Evolutionary conservation across 1,139 yeast genomes (phyloP).

Genomic region (Scheffersomyces insectosa): DNA sequence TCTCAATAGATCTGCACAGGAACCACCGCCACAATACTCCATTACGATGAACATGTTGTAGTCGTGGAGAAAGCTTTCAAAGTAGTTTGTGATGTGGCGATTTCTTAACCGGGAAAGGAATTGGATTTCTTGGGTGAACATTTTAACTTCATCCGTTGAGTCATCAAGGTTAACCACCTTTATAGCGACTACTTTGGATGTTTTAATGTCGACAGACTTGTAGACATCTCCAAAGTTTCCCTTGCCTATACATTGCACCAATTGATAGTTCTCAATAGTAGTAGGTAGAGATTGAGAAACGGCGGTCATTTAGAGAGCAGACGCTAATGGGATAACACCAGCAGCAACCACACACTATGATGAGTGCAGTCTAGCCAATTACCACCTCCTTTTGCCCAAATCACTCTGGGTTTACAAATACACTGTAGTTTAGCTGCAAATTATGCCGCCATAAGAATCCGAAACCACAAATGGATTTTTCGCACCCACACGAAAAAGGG

Average conservation of each 20-base stretch:
- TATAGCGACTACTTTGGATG: slow-evolving; percentile 61
- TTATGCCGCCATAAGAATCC: too few species aligned
- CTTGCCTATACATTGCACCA: slow-evolving; percentile 67
- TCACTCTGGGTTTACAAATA: too few species aligned
- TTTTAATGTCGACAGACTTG: slow-evolving; percentile 47
- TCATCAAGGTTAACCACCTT: slow-evolving; percentile 78
- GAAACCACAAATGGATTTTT: too few species aligned
- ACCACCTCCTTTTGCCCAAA: too few species aligned
- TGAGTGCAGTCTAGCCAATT: too few species aligned
- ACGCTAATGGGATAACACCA: neutral
- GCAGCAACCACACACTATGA: neutral
- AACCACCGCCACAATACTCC: slow-evolving; percentile 94
- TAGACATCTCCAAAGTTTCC: slow-evolving; percentile 91
- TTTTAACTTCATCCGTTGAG: slow-evolving; percentile 68
- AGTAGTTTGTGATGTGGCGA: slow-evolving; percentile 65
- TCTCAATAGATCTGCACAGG: slow-evolving; percentile 66
- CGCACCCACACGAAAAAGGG: too few species aligned
- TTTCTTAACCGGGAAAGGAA: slow-evolving; percentile 66
- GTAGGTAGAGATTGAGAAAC: neutral
- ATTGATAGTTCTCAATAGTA: slow-evolving; percentile 32
- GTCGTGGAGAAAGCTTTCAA: slow-evolving; percentile 61
- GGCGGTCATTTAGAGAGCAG: neutral
- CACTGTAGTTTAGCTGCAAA: too few species aligned
- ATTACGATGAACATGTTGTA: slow-evolving; percentile 81
- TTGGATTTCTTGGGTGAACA: slow-evolving; percentile 71